Base-by-base conservation (phyloP, 352 stramenopile species). In the Phytophthora melonis region DNA sequence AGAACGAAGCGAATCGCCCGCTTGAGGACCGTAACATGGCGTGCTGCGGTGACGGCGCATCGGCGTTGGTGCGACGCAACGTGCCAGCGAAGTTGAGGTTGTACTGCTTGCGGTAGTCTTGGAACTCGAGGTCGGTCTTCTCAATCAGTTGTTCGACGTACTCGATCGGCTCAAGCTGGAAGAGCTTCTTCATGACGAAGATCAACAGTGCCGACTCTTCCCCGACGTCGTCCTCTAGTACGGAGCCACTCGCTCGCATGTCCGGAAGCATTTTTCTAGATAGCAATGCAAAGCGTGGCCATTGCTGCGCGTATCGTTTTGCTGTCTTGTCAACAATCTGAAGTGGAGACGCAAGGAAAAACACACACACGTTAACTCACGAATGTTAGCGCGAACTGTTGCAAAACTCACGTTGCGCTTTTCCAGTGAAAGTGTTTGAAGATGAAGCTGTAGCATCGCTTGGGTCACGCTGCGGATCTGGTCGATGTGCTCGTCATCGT, bases 131-230 rank as follows among this genome's bases (percentile, higher is more conserved):
- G 13, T 83, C 67, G 0, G 73, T 77, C 36, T 79, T 74, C 8
- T 84, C 73, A 13, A 92, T 68, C 4, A 92, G 58, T 4, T 41
- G 30, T 8, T 87, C 71, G 8, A 79, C n/a, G 68, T 89, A 88
- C 55, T 87, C 80, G 49, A 84, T 75, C 0, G 78, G 78, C 5
- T 90, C 83, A 1, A 79, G 58, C 8, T 68, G 43, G 5, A 92
- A 78, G 0, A 92, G 69, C 16, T 78, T 79, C 9, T 78, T 82
- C 41, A 88, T 79, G 3, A 81, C 78, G 14, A 78, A 77, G 2
- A 69, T 64, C 3, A 90, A 64, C 11, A 90, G 36, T n/a, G 67
- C 32, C 1, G 47, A 57, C 19, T 80, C 77, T 25, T 69, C 72
- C 8, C 23, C 30, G 5, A 66, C 41, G 47, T 71, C 66, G 5